These are phyloP conservation scores for Epichloe baconii DNA, from an alignment of 2,329 filamentous ascomycete species.

Conservation along the genomic window DNA sequence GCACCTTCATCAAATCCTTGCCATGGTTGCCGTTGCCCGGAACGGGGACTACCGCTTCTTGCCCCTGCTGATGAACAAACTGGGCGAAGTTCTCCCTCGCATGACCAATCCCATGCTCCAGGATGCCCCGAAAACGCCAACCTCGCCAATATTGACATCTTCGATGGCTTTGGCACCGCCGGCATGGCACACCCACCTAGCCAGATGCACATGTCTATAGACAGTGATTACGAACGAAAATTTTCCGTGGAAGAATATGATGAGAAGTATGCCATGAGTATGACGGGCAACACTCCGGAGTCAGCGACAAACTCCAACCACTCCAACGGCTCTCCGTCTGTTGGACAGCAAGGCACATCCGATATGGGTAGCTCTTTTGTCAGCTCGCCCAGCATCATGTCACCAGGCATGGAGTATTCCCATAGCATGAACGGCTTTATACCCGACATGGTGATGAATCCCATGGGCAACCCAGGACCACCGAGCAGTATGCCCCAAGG, in stretches of 20 bases:
- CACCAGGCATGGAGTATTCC: slow-evolving; percentile 36
- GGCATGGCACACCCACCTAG: slow-evolving; percentile 42
- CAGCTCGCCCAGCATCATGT: slow-evolving; percentile 40
- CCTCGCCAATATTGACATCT: slow-evolving; percentile 46
- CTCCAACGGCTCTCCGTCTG: slow-evolving; percentile 17
- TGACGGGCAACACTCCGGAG: slow-evolving; percentile 22
- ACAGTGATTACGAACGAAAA: slow-evolving; percentile 35
- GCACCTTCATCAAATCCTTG: slow-evolving; percentile 56
- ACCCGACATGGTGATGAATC: slow-evolving; percentile 41
- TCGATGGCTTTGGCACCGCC: slow-evolving; percentile 51
- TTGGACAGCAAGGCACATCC: slow-evolving; percentile 12
- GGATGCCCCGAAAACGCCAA: slow-evolving; percentile 39
- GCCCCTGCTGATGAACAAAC: slow-evolving; percentile 62
- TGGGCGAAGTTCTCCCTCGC: slow-evolving; percentile 56
- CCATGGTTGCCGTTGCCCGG: slow-evolving; percentile 56
- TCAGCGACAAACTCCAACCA: slow-evolving; percentile 18
- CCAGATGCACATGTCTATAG: slow-evolving; percentile 29
- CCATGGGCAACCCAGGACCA: slow-evolving; percentile 23
- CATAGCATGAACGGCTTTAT: slow-evolving; percentile 35
- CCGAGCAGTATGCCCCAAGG: slow-evolving; percentile 12
- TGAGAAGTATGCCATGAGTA: slow-evolving; percentile 23
- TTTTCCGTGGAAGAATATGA: slow-evolving; percentile 31
- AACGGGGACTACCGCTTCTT: slow-evolving; percentile 65
- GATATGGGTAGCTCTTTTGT: slow-evolving; percentile 37
- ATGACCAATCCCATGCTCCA: slow-evolving; percentile 48